Conservation (phyloP, 192 early-diverging fungal genomes). For the Podila minutissima region DNA sequence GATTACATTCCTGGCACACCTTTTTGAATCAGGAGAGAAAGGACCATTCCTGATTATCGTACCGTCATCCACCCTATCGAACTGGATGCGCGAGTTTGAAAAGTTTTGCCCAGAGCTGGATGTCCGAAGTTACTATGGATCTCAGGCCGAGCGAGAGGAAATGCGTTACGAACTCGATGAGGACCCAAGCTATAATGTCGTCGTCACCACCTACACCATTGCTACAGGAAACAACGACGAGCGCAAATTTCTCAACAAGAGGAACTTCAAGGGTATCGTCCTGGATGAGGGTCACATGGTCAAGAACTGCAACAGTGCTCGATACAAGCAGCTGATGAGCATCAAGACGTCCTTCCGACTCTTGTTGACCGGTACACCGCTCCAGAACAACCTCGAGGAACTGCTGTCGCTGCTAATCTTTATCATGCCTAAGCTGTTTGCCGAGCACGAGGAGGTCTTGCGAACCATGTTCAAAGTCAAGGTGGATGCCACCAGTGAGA, state of each 20-base stretch:
- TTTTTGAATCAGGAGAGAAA: slow-evolving; percentile 58
- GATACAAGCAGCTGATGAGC: slow-evolving; percentile 82
- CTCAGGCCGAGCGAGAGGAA: slow-evolving; percentile 61
- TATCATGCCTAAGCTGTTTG: slow-evolving; percentile 85
- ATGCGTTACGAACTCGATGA: slow-evolving; percentile 64
- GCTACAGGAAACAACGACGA: slow-evolving; percentile 77
- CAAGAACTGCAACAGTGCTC: slow-evolving; percentile 84
- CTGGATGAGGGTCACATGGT: slow-evolving; percentile 94
- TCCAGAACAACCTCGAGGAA: slow-evolving; percentile 92
- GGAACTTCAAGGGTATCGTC: slow-evolving; percentile 74
- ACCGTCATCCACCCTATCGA: slow-evolving; percentile 89
- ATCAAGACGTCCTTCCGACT: slow-evolving; percentile 66
- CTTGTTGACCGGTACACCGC: slow-evolving; percentile 86
- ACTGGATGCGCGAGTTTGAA: slow-evolving; percentile 91
- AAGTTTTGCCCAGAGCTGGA: slow-evolving; percentile 69
- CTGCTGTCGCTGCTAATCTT: slow-evolving; percentile 86
- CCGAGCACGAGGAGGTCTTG: slow-evolving; percentile 61
- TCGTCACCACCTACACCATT: slow-evolving; percentile 87
- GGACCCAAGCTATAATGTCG: slow-evolving; percentile 63
- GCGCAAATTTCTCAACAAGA: slow-evolving; percentile 73
- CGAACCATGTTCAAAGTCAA: slow-evolving; percentile 73
- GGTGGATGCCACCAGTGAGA: slow-evolving; percentile 33
- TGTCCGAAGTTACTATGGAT: slow-evolving; percentile 71
- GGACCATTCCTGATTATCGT: slow-evolving; percentile 86
- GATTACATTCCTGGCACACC: slow-evolving; percentile 78